Base-by-base conservation (phyloP, 768 basidiomycete species). In the Lyophyllum shimeji region DNA sequence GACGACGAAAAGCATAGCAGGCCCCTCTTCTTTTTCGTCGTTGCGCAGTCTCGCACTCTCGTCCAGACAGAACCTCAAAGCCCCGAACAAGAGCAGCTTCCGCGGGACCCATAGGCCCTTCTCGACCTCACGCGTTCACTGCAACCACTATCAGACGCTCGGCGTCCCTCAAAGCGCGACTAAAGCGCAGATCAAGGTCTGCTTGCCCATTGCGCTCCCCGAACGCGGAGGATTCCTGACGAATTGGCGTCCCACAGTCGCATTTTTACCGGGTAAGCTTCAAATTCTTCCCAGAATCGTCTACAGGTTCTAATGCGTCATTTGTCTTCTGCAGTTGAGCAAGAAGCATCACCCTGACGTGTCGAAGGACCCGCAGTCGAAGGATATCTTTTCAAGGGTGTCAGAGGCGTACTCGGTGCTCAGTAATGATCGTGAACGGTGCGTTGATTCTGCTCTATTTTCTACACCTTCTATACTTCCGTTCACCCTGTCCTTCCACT, bases 341-440 rank as follows among this genome's bases (percentile, higher is more conserved):
- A 80, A 78, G 63, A 63, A 65, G 55, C 77, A 80, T 54, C 80
- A 81, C 60, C 80, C 80, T 1, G 80, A 81, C 55, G 69, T 81
- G 21, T 74, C 79, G 3, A 71, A 75, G 12, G 76, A 79, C 46
- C 72, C 73, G 3, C 62, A 65, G 24, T 77, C 78, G 4, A 68
- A 64, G 34, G 68, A 72, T 7, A 56, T 75, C 5, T 81, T 77
- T 55, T 61, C 66, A 12, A 71, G 72, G 24, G 72, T 74, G 7
- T 76, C 71, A 45, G 76, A 78, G 56, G 80, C 79, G 0, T 81
- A 81, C 58, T 59, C 77, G 2, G 63, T 80, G 0, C 64, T 81
- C 15, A 70, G 68, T 40, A 73, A 80, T 55, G 79, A 80, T 59
- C 67, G 77, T 23, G 74, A 77, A 55, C 66, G 79, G 79, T 37